These are phyloP conservation scores for Hippophae rhamnoides DNA, from an alignment of 306 rosid genomes.

Conservation along the genomic window DNA sequence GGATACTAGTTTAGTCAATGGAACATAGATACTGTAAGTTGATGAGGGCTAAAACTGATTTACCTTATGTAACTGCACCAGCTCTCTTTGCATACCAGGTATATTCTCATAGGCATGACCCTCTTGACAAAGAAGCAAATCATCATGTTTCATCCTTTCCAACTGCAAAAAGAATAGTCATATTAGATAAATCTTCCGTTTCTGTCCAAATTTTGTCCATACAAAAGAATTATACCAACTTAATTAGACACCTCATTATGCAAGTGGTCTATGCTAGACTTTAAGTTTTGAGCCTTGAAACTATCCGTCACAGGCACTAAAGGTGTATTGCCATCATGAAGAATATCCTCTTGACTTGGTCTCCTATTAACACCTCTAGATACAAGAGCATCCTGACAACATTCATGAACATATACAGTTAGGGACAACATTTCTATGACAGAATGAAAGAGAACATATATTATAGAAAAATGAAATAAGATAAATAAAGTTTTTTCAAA, in stretches of 20 bases:
- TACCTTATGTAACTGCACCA: conserved; percentile 71
- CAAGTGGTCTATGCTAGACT: conserved; percentile 69
- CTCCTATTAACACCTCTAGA: conserved; percentile 29
- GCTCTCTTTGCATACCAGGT: conserved; percentile 61
- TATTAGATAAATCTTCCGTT: conserved; percentile 4
- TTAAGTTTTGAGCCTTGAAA: conserved; percentile 40
- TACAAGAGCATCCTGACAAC: conserved; percentile 45
- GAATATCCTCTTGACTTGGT: conserved; percentile 34
- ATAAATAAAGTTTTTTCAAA: conserved; percentile 1
- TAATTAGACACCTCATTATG: conserved; percentile 54
- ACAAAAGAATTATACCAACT: no score
- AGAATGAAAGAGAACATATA: conserved; percentile 8
- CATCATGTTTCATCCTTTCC: conserved; percentile 80
- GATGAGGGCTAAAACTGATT: conserved; percentile 15
- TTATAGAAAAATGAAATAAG: conserved; percentile 9
- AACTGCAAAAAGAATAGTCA: conserved; percentile 48
- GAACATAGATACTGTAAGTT: not conserved
- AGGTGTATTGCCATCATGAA: conserved; percentile 37
- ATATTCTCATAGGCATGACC: conserved; percentile 36
- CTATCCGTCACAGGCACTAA: conserved; percentile 37
- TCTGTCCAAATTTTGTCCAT: not conserved
- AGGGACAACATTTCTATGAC: conserved; percentile 13
- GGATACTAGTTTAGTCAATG: conserved; percentile 13
- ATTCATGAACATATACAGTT: conserved; percentile 18
- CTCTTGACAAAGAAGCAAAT: conserved; percentile 39